Percentiles rank a stretch among this genome's conserved stretches.
Evolutionary conservation across 139 green algal species (phyloP).

Genomic region (Chlamydomonas sphaeroides): DNA sequence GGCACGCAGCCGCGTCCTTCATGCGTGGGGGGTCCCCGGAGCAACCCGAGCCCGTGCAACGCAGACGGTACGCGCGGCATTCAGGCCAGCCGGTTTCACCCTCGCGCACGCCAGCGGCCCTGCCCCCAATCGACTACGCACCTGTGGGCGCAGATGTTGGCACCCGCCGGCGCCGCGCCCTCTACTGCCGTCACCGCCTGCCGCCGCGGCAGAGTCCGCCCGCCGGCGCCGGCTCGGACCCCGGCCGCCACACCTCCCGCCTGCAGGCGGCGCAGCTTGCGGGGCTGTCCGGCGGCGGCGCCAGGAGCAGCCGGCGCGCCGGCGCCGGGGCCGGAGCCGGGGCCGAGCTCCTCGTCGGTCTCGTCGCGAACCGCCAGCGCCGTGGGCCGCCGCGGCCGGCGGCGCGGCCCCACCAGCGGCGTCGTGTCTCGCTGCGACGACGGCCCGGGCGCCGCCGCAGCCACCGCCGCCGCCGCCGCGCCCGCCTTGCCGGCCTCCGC

Average conservation of each 20-base stretch:
- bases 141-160: not conserved
- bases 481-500: not conserved
- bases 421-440: slow-evolving; percentile 7
- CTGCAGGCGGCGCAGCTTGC: slow-evolving; percentile 19
- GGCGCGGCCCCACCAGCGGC: not conserved
- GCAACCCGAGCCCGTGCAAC: too few relatives aligned
- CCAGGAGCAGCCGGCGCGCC: not conserved
- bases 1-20: too few relatives aligned
- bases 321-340: not conserved
- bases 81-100: too few relatives aligned
- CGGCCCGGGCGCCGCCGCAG: not conserved
- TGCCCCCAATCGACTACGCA: too few relatives aligned
- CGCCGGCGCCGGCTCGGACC: too few relatives aligned
- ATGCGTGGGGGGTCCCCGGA: too few relatives aligned
- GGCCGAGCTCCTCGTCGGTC: not conserved
- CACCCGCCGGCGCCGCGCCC: too few relatives aligned
- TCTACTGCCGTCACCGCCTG: too few relatives aligned
- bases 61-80: too few relatives aligned
- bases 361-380: not conserved
- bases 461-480: not conserved
- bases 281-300: too few relatives aligned
- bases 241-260: too few relatives aligned
- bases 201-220: not conserved
- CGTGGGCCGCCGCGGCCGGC: not conserved
- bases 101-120: too few relatives aligned